Percentiles rank a stretch among this genome's conserved stretches.
phyloP scores from a whole-genome alignment of 768 basidiomycete genomes.

The Suillus discolor region DNA sequence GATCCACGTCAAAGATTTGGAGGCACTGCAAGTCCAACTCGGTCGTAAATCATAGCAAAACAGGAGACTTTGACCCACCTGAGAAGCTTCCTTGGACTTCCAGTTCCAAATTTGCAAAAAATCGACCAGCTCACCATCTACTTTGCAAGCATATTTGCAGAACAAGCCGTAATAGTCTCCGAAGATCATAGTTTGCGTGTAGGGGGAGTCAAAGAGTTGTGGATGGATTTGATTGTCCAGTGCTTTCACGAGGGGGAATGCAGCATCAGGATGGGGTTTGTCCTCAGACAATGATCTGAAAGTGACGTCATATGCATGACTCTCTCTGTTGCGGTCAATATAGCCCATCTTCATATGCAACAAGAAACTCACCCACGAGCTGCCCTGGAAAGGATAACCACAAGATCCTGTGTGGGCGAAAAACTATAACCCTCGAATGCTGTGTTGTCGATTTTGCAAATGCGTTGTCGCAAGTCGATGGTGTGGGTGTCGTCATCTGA shows the following conservation, averaged over 20 bases:
- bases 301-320: background rate
- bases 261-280: background rate
- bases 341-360: background rate
- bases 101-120: constrained; percentile 3
- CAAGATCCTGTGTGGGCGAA: constrained; percentile 1
- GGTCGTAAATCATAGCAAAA: background rate
- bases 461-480: background rate
- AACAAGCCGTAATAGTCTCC: background rate
- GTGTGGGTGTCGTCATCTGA: background rate
- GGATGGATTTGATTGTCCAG: background rate
- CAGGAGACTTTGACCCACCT: background rate
- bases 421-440: background rate
- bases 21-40: background rate
- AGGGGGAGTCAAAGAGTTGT: too few relatives aligned
- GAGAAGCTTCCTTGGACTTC: background rate
- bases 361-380: background rate
- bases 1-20: background rate
- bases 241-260: background rate
- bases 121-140: background rate
- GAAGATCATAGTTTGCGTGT: background rate
- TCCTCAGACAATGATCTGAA: constrained; percentile 2
- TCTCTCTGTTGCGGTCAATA: background rate
- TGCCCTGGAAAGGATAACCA: background rate
- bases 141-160: background rate
- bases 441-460: background rate